Base-by-base conservation (phyloP, 2,329 filamentous ascomycete species). In the Orbilia brochopaga region DNA sequence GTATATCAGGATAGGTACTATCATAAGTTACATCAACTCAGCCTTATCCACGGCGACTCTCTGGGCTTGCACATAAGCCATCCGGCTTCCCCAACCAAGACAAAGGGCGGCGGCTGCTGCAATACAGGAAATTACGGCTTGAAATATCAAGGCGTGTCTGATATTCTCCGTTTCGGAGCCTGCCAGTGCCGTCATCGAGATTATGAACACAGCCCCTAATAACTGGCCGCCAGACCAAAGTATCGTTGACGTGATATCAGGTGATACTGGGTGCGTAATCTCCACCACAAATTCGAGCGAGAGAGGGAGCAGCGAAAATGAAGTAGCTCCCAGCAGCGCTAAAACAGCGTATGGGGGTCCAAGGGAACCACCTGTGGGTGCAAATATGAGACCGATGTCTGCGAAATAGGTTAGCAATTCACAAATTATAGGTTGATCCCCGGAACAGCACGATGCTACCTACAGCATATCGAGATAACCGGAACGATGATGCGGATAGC, bases 211-310 rank as follows among this genome's bases (percentile, higher is more conserved):
- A 1, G 87, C 92, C 11, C 94, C 94, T 0, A 95, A 80, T 6
- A 97, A 80, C 81, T 97, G 93, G 0, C 94, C 93, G 4, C 89
- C 89, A 0, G 86, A 85, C 94, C 94, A 97, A 77, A 89, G 90
- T 21, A 95, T 82, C 27, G 90, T 91, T 73, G 87, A 90, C 0
- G 90, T 90, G 50, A 97, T 85, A 80, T 96, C 93, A 0, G 94
- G 92, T 44, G 87, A 88, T 24, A 95, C 86, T 0, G 94, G 94
- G 77, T 94, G 90, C 3, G 90, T 92, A 69, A 96, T 85, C 79
- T 97, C 91, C 57, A 90, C 90, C 15, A 97, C 82, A 76, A 90
- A 92, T 80, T 99, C 94, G 55, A 97, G 84, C 4, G 87, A 90
- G 40, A 96, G 85, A 1, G 94, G 94, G 0, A 97, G 84, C 1